Evolutionary conservation across 371 early-diverging fungal genomes (phyloP).

Genomic region (Circinella umbellata): DNA sequence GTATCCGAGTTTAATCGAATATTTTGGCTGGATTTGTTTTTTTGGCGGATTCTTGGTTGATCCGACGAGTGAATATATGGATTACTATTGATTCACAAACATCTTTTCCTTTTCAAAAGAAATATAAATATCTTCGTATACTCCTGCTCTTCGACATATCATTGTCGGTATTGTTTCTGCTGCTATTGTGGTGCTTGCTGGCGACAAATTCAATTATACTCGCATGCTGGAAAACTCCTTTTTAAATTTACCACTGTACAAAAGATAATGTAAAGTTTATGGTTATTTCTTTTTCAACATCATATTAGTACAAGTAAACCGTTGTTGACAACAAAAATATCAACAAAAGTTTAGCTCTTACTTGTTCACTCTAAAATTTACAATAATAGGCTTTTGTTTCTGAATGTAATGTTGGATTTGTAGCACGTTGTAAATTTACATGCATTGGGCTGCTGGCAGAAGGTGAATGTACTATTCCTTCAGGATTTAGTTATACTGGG

Average conservation of each 20-base stretch:
- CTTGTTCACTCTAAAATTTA: no score
- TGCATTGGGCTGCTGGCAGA: conserved; percentile 87
- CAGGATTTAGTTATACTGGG: conserved; percentile 88
- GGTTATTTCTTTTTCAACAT: background rate
- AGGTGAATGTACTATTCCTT: conserved; percentile 82
- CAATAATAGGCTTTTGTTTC: conserved; percentile 41
- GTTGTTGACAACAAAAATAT: no score
- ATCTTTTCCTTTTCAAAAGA: conserved; percentile 13
- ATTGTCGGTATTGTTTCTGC: conserved; percentile 44
- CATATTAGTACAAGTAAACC: no score
- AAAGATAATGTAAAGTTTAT: conserved; percentile 13
- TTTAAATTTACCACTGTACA: conserved; percentile 22
- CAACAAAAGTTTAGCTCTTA: no score
- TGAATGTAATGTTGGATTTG: conserved; percentile 69
- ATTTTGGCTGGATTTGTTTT: conserved; percentile 87
- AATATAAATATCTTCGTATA: conserved; percentile 5
- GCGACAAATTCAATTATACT: conserved; percentile 44
- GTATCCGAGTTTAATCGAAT: conserved; percentile 79
- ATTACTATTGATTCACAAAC: conserved; percentile 49
- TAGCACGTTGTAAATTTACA: conserved; percentile 84
- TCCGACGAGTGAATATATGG: conserved; percentile 83
- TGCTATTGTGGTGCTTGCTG: conserved; percentile 32
- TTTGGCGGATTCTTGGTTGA: conserved; percentile 88
- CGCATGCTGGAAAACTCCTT: conserved; percentile 39
- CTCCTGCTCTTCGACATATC: conserved; percentile 38